Percentiles rank a stretch among this genome's conserved stretches.
Evolutionary conservation across 345 rosid species (phyloP).

Genomic region (Psidium friedrichsthalianum): DNA sequence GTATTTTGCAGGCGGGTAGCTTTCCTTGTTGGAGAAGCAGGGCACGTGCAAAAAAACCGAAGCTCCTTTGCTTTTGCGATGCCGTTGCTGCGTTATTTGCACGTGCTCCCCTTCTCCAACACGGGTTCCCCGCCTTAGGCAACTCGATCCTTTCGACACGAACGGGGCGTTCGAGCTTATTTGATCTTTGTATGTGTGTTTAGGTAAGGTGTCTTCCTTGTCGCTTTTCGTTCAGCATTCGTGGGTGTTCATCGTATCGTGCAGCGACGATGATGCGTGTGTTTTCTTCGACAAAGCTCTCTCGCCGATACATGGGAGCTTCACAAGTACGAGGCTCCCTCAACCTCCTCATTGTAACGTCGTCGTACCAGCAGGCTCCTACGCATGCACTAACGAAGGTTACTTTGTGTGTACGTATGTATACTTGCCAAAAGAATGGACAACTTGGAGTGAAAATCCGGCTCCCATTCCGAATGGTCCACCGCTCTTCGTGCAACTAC

Average conservation of each 20-base stretch:
- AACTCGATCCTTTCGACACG: neutral
- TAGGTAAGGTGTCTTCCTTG: neutral
- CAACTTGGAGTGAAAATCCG: neutral
- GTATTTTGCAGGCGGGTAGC: constrained; percentile 22
- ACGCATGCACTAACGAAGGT: neutral
- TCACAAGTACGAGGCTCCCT: neutral
- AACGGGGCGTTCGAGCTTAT: neutral
- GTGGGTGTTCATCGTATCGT: neutral
- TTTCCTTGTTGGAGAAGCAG: constrained; percentile 98
- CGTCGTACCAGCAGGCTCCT: neutral
- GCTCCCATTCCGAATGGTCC: neutral
- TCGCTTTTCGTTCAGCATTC: neutral
- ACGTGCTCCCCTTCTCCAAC: constrained; percentile 99
- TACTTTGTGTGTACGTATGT: neutral
- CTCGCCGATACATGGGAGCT: neutral
- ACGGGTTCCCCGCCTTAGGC: constrained; percentile 23
- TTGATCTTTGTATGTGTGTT: neutral
- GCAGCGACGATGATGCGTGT: neutral
- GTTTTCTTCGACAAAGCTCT: neutral
- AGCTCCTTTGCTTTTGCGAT: neutral
- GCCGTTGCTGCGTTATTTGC: constrained; percentile 20
- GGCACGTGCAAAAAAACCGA: constrained; percentile 79
- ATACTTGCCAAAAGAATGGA: neutral
- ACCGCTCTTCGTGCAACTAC: neutral
- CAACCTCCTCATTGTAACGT: neutral